phyloP scores from a whole-genome alignment of 345 rosid species.

The Salix koriyanagi region DNA sequence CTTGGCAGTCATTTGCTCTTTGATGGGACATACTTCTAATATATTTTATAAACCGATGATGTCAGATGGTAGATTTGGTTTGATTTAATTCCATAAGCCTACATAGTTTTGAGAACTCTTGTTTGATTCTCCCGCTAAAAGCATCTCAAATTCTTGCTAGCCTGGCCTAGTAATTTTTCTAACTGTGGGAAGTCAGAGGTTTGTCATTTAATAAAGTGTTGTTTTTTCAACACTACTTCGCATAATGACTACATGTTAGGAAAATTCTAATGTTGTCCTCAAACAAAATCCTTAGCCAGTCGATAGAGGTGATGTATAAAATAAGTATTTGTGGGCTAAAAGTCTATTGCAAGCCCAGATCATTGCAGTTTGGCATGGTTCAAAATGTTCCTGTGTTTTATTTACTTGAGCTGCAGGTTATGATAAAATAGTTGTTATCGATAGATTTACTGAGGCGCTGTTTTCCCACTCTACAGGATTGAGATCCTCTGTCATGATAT shows the following conservation, averaged over 20 bases:
- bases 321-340: neutral
- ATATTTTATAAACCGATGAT: neutral
- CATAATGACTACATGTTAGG: neutral
- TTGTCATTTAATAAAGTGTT: neutral
- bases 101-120: neutral
- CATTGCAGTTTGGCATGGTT: neutral
- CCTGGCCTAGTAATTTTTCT: neutral
- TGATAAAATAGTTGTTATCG: neutral
- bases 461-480: slow-evolving; percentile 52
- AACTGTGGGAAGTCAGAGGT: neutral
- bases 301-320: neutral
- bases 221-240: neutral
- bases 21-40: neutral
- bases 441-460: neutral
- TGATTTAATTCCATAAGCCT: neutral
- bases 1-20: neutral
- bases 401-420: neutral
- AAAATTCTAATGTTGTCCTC: neutral
- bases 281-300: neutral
- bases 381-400: neutral
- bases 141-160: neutral
- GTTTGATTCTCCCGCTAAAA: neutral
- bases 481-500: slow-evolving; percentile 87
- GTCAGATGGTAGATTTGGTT: neutral
- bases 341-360: neutral